Percentiles rank a stretch among this genome's conserved stretches.
These are phyloP conservation scores for Podaxis sp. DNA, from an alignment of 768 basidiomycete species.

Conservation along the genomic window DNA sequence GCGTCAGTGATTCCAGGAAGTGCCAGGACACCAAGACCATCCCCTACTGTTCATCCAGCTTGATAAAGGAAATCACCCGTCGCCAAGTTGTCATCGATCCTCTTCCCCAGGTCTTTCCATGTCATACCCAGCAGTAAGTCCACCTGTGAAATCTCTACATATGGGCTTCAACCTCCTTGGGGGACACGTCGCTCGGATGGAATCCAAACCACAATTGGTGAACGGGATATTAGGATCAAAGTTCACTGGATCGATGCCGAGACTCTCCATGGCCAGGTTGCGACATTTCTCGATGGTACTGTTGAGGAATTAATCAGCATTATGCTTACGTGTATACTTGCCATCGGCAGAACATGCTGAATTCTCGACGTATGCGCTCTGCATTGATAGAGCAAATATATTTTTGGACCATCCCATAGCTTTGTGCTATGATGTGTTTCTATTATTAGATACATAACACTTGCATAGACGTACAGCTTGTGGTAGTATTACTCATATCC, in stretches of 20 bases:
- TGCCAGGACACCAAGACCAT: neutral
- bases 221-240: constrained; percentile 38
- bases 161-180: constrained; percentile 32
- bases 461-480: too few species aligned
- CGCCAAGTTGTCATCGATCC: neutral
- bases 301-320: too few species aligned
- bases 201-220: constrained; percentile 44
- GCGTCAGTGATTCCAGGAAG: neutral
- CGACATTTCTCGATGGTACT: neutral
- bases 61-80: neutral
- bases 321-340: too few species aligned
- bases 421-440: too few species aligned
- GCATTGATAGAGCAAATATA: too few species aligned
- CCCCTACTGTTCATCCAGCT: neutral
- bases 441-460: too few species aligned
- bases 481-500: too few species aligned
- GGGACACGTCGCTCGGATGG: constrained; percentile 35
- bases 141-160: constrained; percentile 32
- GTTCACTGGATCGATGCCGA: constrained; percentile 33
- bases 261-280: neutral
- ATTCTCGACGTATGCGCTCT: too few species aligned
- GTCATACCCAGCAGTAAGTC: constrained; percentile 28
- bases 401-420: too few species aligned
- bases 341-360: too few species aligned
- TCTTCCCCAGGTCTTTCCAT: neutral